These are phyloP conservation scores for Daldinia sp. DNA, from an alignment of 2,329 filamentous ascomycete genomes.

Conservation along the genomic window DNA sequence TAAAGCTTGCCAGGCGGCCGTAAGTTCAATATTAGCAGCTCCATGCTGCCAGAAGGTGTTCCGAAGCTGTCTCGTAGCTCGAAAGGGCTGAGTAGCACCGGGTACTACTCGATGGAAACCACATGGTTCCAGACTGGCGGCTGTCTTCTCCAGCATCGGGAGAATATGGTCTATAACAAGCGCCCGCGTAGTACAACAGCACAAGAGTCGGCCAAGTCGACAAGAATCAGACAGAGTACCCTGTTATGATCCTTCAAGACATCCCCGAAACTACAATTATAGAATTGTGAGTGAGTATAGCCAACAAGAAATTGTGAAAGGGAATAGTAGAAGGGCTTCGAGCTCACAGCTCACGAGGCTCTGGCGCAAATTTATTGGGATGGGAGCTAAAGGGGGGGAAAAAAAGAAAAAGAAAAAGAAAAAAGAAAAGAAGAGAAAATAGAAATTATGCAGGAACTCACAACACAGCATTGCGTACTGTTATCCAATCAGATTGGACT, in stretches of 20 bases:
- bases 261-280: conserved; percentile 15
- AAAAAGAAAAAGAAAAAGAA: neutral
- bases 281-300: neutral
- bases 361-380: neutral
- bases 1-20: conserved; percentile 52
- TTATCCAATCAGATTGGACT: neutral
- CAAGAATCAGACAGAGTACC: neutral
- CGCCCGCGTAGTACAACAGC: conserved; percentile 14
- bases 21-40: conserved; percentile 58
- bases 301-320: too few species aligned
- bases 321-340: neutral
- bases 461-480: neutral
- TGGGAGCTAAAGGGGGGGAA: neutral
- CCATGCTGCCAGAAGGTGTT: conserved; percentile 65
- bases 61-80: conserved; percentile 55
- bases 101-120: conserved; percentile 62
- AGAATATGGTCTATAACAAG: conserved; percentile 17
- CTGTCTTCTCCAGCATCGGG: conserved; percentile 67
- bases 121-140: conserved; percentile 64
- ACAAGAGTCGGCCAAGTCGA: conserved; percentile 3
- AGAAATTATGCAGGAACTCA: neutral
- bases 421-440: neutral
- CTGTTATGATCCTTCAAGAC: conserved; percentile 1
- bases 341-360: neutral
- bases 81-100: conserved; percentile 48